A percentile compares a stretch with the other conserved stretches of the same genome.
phyloP scores from a whole-genome alignment of 23 red algal species.

The Chondrus crispus region DNA sequence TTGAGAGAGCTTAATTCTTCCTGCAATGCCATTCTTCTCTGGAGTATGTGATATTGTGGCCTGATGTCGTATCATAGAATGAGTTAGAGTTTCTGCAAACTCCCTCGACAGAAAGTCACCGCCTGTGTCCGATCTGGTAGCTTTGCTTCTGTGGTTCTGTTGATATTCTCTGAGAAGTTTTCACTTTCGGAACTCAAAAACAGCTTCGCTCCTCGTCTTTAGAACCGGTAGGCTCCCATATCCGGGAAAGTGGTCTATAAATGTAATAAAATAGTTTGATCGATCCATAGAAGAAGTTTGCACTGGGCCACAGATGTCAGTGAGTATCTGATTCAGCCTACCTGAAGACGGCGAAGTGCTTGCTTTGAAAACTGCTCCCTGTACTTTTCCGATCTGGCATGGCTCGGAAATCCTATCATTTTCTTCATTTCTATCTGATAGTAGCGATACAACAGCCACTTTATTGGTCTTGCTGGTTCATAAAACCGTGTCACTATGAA shows the following conservation, averaged over 20 bases:
- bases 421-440: too few species aligned
- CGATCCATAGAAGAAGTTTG: neutral
- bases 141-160: neutral
- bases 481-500: too few species aligned
- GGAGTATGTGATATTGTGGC: neutral
- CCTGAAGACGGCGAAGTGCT: too few species aligned
- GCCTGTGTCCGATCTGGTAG: neutral
- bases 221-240: neutral
- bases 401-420: too few species aligned
- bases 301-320: neutral
- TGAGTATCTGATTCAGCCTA: too few species aligned
- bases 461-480: too few species aligned
- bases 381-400: too few species aligned
- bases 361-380: too few species aligned
- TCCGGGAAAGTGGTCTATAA: neutral
- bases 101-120: neutral
- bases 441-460: too few species aligned
- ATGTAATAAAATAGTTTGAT: neutral
- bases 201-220: neutral
- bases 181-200: neutral
- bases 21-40: neutral
- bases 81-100: neutral
- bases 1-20: neutral
- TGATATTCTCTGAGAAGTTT: neutral
- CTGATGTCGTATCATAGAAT: neutral